Percentiles rank a stretch among this genome's conserved stretches.
These are phyloP conservation scores for Phytophthora quininea DNA, from an alignment of 352 stramenopile genomes.

Conservation along the genomic window DNA sequence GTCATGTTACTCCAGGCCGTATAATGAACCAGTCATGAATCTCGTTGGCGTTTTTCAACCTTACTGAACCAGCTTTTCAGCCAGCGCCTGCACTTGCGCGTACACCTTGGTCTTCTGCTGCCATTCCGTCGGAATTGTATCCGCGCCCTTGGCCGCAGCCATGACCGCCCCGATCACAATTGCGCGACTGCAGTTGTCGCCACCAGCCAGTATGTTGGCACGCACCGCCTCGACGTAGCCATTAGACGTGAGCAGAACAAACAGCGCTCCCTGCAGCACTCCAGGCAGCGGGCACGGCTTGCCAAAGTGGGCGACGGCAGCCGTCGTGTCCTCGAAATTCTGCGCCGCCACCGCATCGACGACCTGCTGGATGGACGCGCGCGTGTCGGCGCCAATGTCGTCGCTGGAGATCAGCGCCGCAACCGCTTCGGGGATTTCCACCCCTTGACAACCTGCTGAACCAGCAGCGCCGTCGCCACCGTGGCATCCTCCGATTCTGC, in stretches of 20 bases:
- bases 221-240: constrained; percentile 55
- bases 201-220: constrained; percentile 61
- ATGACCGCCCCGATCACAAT: constrained; percentile 65
- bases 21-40: neutral
- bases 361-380: constrained; percentile 46
- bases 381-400: constrained; percentile 38
- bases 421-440: constrained; percentile 42
- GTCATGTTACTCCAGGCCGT: too few species aligned
- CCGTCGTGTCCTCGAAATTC: constrained; percentile 47
- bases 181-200: constrained; percentile 75
- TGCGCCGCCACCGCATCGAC: constrained; percentile 51
- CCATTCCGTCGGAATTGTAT: constrained; percentile 50
- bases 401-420: constrained; percentile 41
- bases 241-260: constrained; percentile 56
- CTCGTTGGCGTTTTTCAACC: neutral
- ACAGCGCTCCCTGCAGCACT: constrained; percentile 61
- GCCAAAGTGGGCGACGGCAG: constrained; percentile 55
- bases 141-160: constrained; percentile 38
- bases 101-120: constrained; percentile 58
- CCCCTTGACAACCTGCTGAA: constrained; percentile 57
- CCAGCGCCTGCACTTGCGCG: constrained; percentile 38
- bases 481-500: constrained; percentile 52
- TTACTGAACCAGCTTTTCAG: constrained; percentile 46
- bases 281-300: constrained; percentile 67
- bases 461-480: constrained; percentile 53